Evolutionary conservation across 352 stramenopile species (phyloP).

Genomic region (Phytophthora vignae): DNA sequence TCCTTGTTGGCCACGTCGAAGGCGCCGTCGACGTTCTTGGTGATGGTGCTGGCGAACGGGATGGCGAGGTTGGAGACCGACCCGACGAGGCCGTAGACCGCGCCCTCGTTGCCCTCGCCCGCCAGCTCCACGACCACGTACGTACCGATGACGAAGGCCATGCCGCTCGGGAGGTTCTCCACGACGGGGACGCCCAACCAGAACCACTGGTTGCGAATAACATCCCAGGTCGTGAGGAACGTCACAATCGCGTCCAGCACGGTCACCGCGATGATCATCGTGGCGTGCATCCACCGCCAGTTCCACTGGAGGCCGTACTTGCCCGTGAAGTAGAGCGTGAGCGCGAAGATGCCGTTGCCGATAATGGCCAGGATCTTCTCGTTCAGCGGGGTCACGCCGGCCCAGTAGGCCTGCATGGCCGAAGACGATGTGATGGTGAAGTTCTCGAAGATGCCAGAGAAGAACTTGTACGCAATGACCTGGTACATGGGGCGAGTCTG

Average conservation of each 20-base stretch:
- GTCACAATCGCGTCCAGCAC: conserved; percentile 39
- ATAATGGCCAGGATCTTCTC: conserved; percentile 43
- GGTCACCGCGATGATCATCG: conserved; percentile 36
- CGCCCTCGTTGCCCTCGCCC: conserved; percentile 50
- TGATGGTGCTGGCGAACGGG: conserved; percentile 51
- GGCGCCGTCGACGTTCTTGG: conserved; percentile 46
- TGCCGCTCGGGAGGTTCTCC: conserved; percentile 40
- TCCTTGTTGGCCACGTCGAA: conserved; percentile 52
- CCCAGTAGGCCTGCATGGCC: conserved; percentile 50
- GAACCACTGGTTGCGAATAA: conserved; percentile 61
- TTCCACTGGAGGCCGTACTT: conserved; percentile 53
- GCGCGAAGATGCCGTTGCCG: conserved; percentile 33
- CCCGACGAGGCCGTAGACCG: conserved; percentile 49
- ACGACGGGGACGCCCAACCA: conserved; percentile 45
- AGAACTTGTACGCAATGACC: conserved; percentile 58
- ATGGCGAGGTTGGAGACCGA: conserved; percentile 49
- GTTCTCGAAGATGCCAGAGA: conserved; percentile 48
- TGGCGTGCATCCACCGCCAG: conserved; percentile 46
- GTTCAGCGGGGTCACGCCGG: conserved; percentile 40
- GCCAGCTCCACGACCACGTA: conserved; percentile 61
- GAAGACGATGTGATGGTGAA: conserved; percentile 43
- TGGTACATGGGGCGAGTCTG: conserved; percentile 57
- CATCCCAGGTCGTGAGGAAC: conserved; percentile 46
- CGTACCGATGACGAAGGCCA: conserved; percentile 49
- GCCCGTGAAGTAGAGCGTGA: conserved; percentile 39